A percentile compares a stretch with the other conserved stretches of the same genome.
Evolutionary conservation across 2,329 filamentous ascomycete species (phyloP).

Genomic region (Massarina eburnea): DNA sequence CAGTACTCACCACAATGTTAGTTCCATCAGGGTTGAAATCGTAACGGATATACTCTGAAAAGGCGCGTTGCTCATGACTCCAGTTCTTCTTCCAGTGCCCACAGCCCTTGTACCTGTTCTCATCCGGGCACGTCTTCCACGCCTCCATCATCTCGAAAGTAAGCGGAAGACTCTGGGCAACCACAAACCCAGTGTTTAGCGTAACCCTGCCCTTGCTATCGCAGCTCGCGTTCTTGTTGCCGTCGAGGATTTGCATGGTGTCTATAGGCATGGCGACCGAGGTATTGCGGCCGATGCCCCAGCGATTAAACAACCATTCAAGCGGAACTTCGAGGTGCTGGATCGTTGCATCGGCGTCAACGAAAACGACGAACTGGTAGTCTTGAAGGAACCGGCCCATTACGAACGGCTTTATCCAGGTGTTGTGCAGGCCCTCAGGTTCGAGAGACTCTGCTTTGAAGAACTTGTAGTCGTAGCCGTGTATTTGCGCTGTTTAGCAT

Average conservation of each 20-base stretch:
- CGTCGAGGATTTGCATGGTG: conserved; percentile 11
- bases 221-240: conserved; percentile 27
- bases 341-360: conserved; percentile 52
- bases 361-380: conserved; percentile 50
- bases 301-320: conserved; percentile 55
- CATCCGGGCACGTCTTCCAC: conserved; percentile 35
- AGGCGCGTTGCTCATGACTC: conserved; percentile 38
- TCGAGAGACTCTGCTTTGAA: conserved; percentile 33
- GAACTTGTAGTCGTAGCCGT: conserved; percentile 50
- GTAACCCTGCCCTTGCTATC: conserved; percentile 40
- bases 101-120: conserved; percentile 29
- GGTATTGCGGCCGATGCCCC: conserved; percentile 46
- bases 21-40: conserved; percentile 30
- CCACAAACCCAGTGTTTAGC: conserved; percentile 45
- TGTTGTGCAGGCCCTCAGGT: conserved; percentile 31
- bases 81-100: conserved; percentile 27
- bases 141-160: conserved; percentile 31
- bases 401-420: conserved; percentile 48
- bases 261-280: conserved; percentile 45
- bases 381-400: conserved; percentile 40
- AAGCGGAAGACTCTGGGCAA: conserved; percentile 34
- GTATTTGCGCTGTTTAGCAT: conserved; percentile 37
- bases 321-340: conserved; percentile 48
- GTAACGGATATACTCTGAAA: conserved; percentile 39
- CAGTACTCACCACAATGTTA: conserved; percentile 22